phyloP scores from a whole-genome alignment of 768 basidiomycete genomes.

The Cystobasidium onofrii region DNA sequence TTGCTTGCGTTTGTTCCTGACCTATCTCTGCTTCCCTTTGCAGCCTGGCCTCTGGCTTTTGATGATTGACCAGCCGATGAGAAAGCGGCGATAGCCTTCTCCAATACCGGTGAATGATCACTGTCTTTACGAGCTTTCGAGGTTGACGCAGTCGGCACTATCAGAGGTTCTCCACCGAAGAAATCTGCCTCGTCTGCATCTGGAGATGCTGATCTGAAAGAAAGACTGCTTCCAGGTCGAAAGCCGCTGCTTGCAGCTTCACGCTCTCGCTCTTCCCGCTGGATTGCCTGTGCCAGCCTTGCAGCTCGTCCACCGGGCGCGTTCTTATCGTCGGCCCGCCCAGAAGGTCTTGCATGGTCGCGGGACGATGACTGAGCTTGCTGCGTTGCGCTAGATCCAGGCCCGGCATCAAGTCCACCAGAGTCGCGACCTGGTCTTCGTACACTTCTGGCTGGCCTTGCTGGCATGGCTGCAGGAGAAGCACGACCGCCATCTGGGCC shows the following conservation, averaged over 20 bases:
- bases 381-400: not conserved
- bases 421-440: slow-evolving; percentile 3
- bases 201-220: slow-evolving; percentile 7
- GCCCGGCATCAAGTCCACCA: not conserved
- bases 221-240: slow-evolving; percentile 18
- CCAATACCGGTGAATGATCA: slow-evolving; percentile 13
- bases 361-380: not conserved
- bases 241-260: slow-evolving; percentile 4
- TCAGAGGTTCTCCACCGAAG: slow-evolving; percentile 12
- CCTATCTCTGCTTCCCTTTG: not conserved
- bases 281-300: slow-evolving; percentile 24
- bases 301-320: not conserved
- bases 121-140: not conserved
- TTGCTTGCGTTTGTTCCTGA: not conserved
- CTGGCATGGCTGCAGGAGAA: not conserved
- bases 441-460: slow-evolving; percentile 14
- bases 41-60: not conserved
- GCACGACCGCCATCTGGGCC: not conserved
- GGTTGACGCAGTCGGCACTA: not conserved
- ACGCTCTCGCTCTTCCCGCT: slow-evolving; percentile 14
- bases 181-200: slow-evolving; percentile 5
- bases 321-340: not conserved
- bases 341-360: not conserved
- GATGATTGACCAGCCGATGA: not conserved
- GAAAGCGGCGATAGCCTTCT: slow-evolving; percentile 19